Conservation (phyloP, 2,329 filamentous ascomycete genomes). For the Aureobasidium mangrovei region DNA sequence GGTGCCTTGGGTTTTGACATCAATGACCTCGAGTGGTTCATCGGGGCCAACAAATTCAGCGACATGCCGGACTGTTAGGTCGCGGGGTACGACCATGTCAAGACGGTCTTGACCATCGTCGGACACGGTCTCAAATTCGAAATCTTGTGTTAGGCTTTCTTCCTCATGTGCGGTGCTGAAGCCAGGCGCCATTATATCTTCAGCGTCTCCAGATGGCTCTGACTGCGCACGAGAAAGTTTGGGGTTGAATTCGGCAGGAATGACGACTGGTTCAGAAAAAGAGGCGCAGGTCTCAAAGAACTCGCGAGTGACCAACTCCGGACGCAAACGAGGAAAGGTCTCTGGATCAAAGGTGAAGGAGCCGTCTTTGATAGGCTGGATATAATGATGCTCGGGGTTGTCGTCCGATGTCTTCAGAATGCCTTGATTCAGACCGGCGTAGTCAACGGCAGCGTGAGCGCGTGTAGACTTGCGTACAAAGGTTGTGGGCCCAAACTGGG, state of each 20-base stretch:
- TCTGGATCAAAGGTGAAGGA: slow-evolving; percentile 53
- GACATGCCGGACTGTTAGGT: slow-evolving; percentile 54
- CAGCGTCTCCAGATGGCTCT: slow-evolving; percentile 2
- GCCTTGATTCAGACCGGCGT: slow-evolving; percentile 58
- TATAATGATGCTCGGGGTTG: slow-evolving; percentile 58
- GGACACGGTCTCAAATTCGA: slow-evolving; percentile 40
- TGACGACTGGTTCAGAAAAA: slow-evolving; percentile 60
- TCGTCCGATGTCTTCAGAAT: slow-evolving; percentile 57
- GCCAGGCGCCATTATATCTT: slow-evolving; percentile 22
- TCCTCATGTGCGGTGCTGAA: slow-evolving; percentile 12
- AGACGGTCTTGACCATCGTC: slow-evolving; percentile 56
- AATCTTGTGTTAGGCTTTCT: slow-evolving; percentile 28
- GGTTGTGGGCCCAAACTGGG: slow-evolving; percentile 53
- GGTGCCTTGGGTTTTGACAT: slow-evolving; percentile 60
- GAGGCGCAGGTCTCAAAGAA: slow-evolving; percentile 54
- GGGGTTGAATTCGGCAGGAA: slow-evolving; percentile 53
- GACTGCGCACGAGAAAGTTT: slow-evolving; percentile 23
- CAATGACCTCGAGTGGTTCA: slow-evolving; percentile 56
- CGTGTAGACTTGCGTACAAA: slow-evolving; percentile 58
- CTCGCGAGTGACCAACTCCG: slow-evolving; percentile 54
- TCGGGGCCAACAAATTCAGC: slow-evolving; percentile 55
- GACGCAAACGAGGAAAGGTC: slow-evolving; percentile 54
- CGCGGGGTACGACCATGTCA: slow-evolving; percentile 59
- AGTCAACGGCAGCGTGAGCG: slow-evolving; percentile 58
- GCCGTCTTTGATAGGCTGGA: slow-evolving; percentile 57